These are phyloP conservation scores for Fusarium sp. DNA, from an alignment of 2,329 filamentous ascomycete genomes.

Conservation along the genomic window DNA sequence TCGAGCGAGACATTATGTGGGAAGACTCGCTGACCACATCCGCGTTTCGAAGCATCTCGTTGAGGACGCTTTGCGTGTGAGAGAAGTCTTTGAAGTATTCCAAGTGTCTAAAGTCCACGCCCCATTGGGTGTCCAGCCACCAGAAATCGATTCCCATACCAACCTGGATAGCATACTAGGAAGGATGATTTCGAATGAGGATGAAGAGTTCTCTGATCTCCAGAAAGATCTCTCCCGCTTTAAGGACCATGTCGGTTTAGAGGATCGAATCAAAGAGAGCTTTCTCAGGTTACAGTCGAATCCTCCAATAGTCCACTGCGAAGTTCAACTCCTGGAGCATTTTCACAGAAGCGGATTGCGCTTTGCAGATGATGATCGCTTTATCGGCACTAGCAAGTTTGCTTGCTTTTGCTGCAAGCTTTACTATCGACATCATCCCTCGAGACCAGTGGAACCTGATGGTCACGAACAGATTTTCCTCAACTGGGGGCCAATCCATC, in stretches of 20 bases:
- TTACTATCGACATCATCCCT: not conserved
- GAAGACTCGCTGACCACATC: not conserved
- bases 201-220: not conserved
- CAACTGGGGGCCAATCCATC: not conserved
- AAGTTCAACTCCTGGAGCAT: conserved; percentile 2
- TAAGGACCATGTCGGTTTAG: not conserved
- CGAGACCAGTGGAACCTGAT: not conserved
- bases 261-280: not conserved
- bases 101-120: not conserved
- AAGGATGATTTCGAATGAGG: not conserved
- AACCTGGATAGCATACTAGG: not conserved
- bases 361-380: not conserved
- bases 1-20: not conserved
- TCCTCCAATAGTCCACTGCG: not conserved
- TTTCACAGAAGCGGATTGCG: not conserved
- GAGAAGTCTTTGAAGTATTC: not conserved
- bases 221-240: not conserved
- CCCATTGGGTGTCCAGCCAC: not conserved
- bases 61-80: not conserved
- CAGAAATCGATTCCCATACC: not conserved
- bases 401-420: not conserved
- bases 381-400: conserved; percentile 4
- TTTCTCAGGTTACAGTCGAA: not conserved
- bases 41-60: not conserved
- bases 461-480: not conserved